phyloP scores from a whole-genome alignment of 805 yeast genomes.

The Myxozyma kluyveri region DNA sequence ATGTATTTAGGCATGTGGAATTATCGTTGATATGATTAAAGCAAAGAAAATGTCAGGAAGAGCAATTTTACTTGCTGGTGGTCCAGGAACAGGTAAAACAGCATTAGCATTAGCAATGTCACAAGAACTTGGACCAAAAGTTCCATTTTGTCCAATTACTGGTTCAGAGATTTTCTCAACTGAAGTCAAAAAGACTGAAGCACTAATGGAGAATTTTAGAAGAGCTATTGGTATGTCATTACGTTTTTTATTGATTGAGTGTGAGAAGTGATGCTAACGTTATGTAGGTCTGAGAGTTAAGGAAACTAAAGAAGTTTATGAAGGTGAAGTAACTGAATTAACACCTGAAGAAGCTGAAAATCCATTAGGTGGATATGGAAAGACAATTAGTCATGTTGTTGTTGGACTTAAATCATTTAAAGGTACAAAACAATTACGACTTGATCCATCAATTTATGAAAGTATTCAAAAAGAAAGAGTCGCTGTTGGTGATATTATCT shows the following conservation, averaged over 20 bases:
- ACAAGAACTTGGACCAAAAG: conserved; percentile 94
- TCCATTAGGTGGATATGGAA: conserved; percentile 93
- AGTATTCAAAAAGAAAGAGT: conserved; percentile 93
- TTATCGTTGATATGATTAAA: conserved; percentile 88
- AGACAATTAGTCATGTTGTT: conserved; percentile 89
- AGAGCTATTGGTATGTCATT: conserved; percentile 65
- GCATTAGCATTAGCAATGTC: conserved; percentile 95
- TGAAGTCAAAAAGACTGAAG: conserved; percentile 96
- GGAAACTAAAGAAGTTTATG: conserved; percentile 96
- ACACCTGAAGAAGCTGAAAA: conserved; percentile 95
- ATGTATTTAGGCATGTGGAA: conserved; percentile 82
- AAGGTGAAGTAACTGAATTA: conserved; percentile 97
- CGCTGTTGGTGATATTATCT: conserved; percentile 92
- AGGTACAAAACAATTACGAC: conserved; percentile 92
- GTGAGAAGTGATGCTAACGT: background rate
- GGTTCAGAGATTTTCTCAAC: conserved; percentile 92
- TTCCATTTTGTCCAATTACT: conserved; percentile 95
- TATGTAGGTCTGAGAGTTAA: conserved; percentile 71
- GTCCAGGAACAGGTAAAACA: conserved; percentile 98
- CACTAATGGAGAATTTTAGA: conserved; percentile 93
- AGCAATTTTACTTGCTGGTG: conserved; percentile 93
- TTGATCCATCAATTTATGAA: conserved; percentile 97
- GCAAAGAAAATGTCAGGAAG: conserved; percentile 91
- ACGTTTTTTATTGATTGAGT: background rate
- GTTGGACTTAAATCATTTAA: conserved; percentile 94